Conservation (phyloP, 148 eudicot genomes). For the Rheum nobile region DNA sequence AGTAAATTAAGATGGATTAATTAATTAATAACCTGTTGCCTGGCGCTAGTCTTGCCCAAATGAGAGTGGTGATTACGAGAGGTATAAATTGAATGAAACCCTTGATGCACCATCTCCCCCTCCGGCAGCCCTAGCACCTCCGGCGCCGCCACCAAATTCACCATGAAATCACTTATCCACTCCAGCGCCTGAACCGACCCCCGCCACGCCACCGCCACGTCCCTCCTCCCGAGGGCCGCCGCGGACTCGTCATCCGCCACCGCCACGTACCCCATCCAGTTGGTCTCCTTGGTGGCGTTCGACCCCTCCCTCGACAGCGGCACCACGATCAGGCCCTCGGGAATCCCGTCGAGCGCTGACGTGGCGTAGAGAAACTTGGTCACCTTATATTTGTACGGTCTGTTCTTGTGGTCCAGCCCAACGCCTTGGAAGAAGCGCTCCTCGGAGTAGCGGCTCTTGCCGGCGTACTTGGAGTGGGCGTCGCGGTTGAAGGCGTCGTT, state of each 20-base stretch:
- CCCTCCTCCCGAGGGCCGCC: conserved; percentile 52
- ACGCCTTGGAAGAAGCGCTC: conserved; percentile 13
- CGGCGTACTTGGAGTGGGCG: conserved; percentile 30
- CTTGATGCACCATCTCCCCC: conserved; percentile 39
- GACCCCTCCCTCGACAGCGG: conserved; percentile 54
- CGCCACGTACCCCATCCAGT: conserved; percentile 72
- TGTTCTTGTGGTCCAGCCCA: conserved; percentile 19
- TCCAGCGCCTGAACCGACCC: conserved; percentile 52
- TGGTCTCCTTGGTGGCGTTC: conserved; percentile 55
- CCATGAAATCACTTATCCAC: conserved; percentile 61
- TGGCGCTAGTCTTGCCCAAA: conserved; percentile 50
- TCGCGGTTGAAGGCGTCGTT: conserved; percentile 54
- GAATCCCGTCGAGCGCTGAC: conserved; percentile 30
- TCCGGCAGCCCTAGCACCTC: conserved; percentile 24
- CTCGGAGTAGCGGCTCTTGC: conserved; percentile 15
- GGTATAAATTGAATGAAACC: conserved; percentile 67
- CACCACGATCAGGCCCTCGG: conserved; percentile 49
- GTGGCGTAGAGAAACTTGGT: conserved; percentile 71
- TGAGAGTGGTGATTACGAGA: conserved; percentile 48
- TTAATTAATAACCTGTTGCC: conserved; percentile 44
- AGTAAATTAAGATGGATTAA: too few relatives aligned
- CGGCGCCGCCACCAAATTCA: conserved; percentile 34
- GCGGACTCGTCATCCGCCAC: conserved; percentile 63
- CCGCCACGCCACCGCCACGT: conserved; percentile 74
- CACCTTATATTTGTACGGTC: conserved; percentile 44